phyloP scores from a whole-genome alignment of 2,329 filamentous ascomycete genomes.

The Colletotrichum shisoi region DNA sequence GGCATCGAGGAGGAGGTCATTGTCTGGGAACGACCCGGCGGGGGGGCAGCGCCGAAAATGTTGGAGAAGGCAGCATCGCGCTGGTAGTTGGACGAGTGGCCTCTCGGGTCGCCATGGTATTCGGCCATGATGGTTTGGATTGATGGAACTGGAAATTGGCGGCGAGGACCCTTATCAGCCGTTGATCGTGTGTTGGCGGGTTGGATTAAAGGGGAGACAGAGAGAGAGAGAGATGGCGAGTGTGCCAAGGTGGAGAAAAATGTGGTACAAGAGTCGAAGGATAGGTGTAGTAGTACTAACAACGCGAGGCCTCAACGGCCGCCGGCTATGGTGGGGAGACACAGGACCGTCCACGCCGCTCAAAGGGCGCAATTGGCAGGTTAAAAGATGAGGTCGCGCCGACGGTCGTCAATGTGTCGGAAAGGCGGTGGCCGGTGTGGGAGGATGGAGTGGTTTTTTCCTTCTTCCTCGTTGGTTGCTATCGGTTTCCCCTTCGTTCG shows the following conservation, averaged over 20 bases:
- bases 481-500: slow-evolving; percentile 37
- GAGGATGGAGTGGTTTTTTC: slow-evolving; percentile 22
- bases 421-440: slow-evolving; percentile 20
- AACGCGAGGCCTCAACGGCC: slow-evolving; percentile 42
- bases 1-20: slow-evolving; percentile 82
- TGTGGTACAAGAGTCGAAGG: slow-evolving; percentile 35
- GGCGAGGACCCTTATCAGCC: slow-evolving; percentile 32
- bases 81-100: slow-evolving; percentile 68
- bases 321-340: slow-evolving; percentile 38
- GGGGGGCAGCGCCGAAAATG: slow-evolving; percentile 89
- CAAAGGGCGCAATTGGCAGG: slow-evolving; percentile 25
- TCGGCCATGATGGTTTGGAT: slow-evolving; percentile 60
- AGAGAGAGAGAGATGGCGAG: slow-evolving; percentile 39
- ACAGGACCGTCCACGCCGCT: slow-evolving; percentile 32
- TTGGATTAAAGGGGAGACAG: slow-evolving; percentile 38
- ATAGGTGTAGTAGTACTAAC: slow-evolving; percentile 37
- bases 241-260: slow-evolving; percentile 40
- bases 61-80: slow-evolving; percentile 95
- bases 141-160: slow-evolving; percentile 47
- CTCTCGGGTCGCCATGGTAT: slow-evolving; percentile 61
- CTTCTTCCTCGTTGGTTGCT: slow-evolving; percentile 21
- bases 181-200: slow-evolving; percentile 21
- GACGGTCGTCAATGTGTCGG: slow-evolving; percentile 8
- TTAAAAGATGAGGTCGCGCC: slow-evolving; percentile 8
- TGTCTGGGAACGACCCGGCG: slow-evolving; percentile 89